A percentile compares a stretch with the other conserved stretches of the same genome.
Conservation (phyloP, 1,284 basidiomycete genomes). For the Rhodofomes roseus region DNA sequence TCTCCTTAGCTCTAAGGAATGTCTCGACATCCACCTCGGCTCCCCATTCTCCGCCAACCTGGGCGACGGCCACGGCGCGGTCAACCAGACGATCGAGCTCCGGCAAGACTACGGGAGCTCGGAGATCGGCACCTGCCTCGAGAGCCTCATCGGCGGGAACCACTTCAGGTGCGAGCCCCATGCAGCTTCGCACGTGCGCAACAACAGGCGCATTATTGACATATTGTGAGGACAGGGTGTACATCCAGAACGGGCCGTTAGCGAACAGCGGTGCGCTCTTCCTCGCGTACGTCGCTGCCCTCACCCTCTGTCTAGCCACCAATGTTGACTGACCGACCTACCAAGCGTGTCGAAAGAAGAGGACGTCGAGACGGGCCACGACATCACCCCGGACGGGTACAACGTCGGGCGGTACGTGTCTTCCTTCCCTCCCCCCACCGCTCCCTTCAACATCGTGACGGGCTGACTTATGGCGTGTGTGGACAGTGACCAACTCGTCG, state of each 20-base stretch:
- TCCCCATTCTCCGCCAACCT: conserved; percentile 63
- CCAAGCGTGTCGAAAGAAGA: conserved; percentile 66
- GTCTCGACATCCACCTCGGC: conserved; percentile 65
- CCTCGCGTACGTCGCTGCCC: conserved; percentile 46
- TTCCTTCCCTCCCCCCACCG: too few species aligned
- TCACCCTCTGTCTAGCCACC: background rate
- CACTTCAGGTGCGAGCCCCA: conserved; percentile 52
- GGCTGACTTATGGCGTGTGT: background rate
- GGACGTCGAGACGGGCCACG: conserved; percentile 41
- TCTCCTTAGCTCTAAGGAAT: conserved; percentile 58
- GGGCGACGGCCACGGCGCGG: conserved; percentile 62
- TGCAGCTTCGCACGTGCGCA: background rate
- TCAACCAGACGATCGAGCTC: conserved; percentile 60
- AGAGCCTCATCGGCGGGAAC: conserved; percentile 62
- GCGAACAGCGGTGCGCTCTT: conserved; percentile 65
- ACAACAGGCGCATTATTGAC: background rate
- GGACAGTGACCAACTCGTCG: conserved; percentile 41
- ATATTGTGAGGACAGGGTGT: conserved; percentile 40
- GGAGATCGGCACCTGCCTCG: conserved; percentile 58
- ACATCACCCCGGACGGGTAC: conserved; percentile 53
- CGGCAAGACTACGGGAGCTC: conserved; percentile 63
- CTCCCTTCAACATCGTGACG: background rate
- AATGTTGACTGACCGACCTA: background rate
- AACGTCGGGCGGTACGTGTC: conserved; percentile 45
- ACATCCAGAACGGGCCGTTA: conserved; percentile 66